Evolutionary conservation across 257 asterid genomes (phyloP), one percentile per base, ranked within the genome.

Genomic region (Jacaranda mimosifolia): DNA sequence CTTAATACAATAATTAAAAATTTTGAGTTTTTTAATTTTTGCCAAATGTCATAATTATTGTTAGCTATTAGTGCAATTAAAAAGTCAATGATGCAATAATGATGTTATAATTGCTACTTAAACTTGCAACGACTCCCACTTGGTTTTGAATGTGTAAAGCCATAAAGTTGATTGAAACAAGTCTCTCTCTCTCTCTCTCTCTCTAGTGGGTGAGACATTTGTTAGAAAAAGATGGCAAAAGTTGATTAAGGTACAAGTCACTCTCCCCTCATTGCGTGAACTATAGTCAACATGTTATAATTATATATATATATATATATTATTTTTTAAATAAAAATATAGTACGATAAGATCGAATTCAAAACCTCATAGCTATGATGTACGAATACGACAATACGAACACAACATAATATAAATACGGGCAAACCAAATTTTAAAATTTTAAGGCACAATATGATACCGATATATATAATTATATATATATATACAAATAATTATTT

Each of bases 201-300:
- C 46, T 3, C 6, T 55, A 55, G 64, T 10, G 64, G 39, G 14
- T 26, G 64, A 58, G 26, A 15, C n/a, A 19, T 58, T 21, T 8
- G 6, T 3, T 4, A 26, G 26, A 58, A 58, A 58, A 58, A 21
- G 40, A 21, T 21, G 15, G 26, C 4, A 58, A 12, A 26, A 60
- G 12, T 60, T 60, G 66, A 11, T 60, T 60, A 36, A 14, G 42
- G 11, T 11, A 4, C 66, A 60, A 26, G 66, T 60, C 66, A 60
- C 66, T 60, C 66, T 60, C 66, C 3, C 66, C 4, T 60, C 6
- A 60, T 32, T 10, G 66, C 43, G 66, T 32, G 63, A 57, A 57
- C 63, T 19, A 57, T 60, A 32, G n/a, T 21, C 40, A 59, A 15
- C 11, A 32, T 4, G n/a, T 26, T 18, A 10, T 35, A 26, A 60